phyloP scores from a whole-genome alignment of 179 eudicot genomes.

The Beta macrorhiza region DNA sequence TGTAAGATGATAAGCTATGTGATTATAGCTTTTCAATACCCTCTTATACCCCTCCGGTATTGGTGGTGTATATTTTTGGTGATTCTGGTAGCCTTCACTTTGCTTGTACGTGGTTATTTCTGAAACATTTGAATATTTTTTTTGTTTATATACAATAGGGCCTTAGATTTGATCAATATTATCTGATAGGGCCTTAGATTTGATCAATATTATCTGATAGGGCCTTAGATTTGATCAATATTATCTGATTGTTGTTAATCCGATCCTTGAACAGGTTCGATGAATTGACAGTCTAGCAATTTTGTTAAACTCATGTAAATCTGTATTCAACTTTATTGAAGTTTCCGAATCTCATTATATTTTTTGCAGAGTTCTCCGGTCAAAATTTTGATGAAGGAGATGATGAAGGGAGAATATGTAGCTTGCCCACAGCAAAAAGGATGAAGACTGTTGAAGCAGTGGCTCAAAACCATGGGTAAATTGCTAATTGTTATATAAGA shows the following conservation, averaged over 20 bases:
- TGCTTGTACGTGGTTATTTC: neutral
- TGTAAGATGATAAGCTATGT: neutral
- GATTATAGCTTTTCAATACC: neutral
- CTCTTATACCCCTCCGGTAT: neutral
- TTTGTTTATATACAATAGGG: neutral
- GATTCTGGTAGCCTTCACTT: neutral
- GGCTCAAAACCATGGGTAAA: slow-evolving; percentile 11
- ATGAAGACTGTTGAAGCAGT: slow-evolving; percentile 15
- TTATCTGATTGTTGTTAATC: neutral
- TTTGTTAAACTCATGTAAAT: too few relatives aligned
- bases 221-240: neutral
- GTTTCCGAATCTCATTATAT: neutral
- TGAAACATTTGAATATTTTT: neutral
- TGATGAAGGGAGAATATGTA: slow-evolving; percentile 13
- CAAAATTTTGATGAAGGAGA: slow-evolving; percentile 64
- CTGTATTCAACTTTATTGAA: neutral
- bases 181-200: too few relatives aligned
- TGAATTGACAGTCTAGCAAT: neutral
- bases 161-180: too few relatives aligned
- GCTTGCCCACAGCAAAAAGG: slow-evolving; percentile 13
- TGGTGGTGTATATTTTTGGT: neutral
- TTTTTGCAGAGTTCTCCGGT: slow-evolving; percentile 48
- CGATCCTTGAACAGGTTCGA: too few relatives aligned
- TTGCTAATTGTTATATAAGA: neutral
- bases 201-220: neutral